phyloP scores from a whole-genome alignment of 345 rosid species.

The Balakata baccata region DNA sequence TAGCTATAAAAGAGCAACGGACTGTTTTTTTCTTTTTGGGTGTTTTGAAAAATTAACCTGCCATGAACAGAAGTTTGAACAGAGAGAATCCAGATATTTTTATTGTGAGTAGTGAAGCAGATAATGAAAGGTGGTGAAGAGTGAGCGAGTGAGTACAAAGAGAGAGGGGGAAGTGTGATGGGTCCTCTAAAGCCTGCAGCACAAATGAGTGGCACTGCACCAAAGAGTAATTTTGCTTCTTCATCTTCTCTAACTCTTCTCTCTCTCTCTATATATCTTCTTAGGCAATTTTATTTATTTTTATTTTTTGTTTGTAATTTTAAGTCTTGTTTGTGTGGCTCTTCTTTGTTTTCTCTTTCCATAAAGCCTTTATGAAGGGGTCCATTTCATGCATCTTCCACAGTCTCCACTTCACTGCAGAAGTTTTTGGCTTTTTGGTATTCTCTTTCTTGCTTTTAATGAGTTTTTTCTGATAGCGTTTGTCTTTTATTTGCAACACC shows the following conservation, averaged over 20 bases:
- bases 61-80: constrained; percentile 53
- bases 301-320: too few species aligned
- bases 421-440: constrained; percentile 35
- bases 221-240: constrained; percentile 11
- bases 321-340: too few species aligned
- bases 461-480: constrained; percentile 22
- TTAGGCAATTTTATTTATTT: too few species aligned
- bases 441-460: constrained; percentile 37
- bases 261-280: too few species aligned
- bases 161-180: constrained; percentile 35
- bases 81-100: constrained; percentile 60
- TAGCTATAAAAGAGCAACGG: constrained; percentile 40
- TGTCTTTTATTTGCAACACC: constrained; percentile 24
- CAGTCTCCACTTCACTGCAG: constrained; percentile 29
- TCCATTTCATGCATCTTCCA: constrained; percentile 39
- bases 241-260: too few species aligned
- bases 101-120: constrained; percentile 44
- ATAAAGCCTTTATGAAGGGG: constrained; percentile 24
- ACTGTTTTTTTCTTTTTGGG: constrained; percentile 22
- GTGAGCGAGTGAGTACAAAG: constrained; percentile 27
- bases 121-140: constrained; percentile 32
- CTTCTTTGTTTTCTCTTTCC: too few species aligned
- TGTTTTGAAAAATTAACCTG: constrained; percentile 28
- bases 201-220: constrained; percentile 69
- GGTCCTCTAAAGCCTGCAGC: constrained; percentile 89